These are phyloP conservation scores for Achaetomiella virescens DNA, from an alignment of 495 filamentous ascomycete species.

Conservation along the genomic window DNA sequence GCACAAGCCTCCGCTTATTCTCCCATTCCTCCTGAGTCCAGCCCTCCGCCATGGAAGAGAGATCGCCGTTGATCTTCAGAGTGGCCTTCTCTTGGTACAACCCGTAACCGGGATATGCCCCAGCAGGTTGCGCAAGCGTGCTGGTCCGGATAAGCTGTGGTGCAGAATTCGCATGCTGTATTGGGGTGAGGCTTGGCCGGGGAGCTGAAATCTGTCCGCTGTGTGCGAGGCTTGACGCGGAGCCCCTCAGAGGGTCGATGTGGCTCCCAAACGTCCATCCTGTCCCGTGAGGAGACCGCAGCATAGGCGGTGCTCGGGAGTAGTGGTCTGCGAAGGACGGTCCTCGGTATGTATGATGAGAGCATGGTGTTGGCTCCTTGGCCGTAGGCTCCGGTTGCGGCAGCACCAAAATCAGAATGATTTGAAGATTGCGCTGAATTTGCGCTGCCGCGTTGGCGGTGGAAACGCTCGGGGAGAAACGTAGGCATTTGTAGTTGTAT, in stretches of 20 bases:
- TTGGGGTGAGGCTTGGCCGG: slow-evolving; percentile 36
- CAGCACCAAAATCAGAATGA: slow-evolving; percentile 23
- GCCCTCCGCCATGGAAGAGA: slow-evolving; percentile 67
- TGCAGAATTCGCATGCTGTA: slow-evolving; percentile 34
- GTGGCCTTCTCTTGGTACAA: slow-evolving; percentile 81
- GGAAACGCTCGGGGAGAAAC: slow-evolving; percentile 37
- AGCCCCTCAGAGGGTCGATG: slow-evolving; percentile 38
- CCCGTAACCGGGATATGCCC: slow-evolving; percentile 27
- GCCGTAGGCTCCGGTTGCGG: slow-evolving; percentile 29
- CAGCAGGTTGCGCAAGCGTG: slow-evolving; percentile 55
- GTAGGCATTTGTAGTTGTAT: slow-evolving; percentile 42
- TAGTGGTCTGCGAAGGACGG: slow-evolving; percentile 41
- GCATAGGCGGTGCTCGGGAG: slow-evolving; percentile 37
- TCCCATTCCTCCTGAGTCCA: slow-evolving; percentile 79
- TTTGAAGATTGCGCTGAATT: slow-evolving; percentile 19
- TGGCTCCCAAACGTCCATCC: slow-evolving; percentile 42
- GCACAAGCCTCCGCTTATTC: slow-evolving; percentile 71
- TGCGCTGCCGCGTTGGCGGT: slow-evolving; percentile 31
- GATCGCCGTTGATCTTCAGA: slow-evolving; percentile 76
- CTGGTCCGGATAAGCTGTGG: slow-evolving; percentile 78
- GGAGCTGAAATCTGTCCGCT: slow-evolving; percentile 28
- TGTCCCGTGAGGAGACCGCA: slow-evolving; percentile 43
- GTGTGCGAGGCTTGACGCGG: slow-evolving; percentile 23
- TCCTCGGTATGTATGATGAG: slow-evolving; percentile 38
- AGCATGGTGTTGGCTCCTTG: slow-evolving; percentile 44